phyloP scores from a whole-genome alignment of 805 yeast genomes.

The Metschnikowia lunata region DNA sequence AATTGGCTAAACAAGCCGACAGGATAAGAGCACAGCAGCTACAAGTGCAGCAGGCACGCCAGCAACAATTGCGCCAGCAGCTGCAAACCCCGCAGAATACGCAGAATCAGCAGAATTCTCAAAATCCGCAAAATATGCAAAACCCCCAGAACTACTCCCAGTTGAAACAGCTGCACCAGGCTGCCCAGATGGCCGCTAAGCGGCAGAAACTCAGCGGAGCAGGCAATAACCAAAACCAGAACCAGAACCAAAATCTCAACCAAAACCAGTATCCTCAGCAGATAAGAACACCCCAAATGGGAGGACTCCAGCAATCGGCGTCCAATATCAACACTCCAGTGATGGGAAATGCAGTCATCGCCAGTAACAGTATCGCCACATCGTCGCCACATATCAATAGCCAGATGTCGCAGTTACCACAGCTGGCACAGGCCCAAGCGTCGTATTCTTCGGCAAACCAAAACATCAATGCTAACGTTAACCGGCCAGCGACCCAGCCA shows the following conservation, averaged over 20 bases:
- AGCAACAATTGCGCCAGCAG: slow-evolving; percentile 13
- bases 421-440: slow-evolving; percentile 9
- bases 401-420: slow-evolving; percentile 9
- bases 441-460: slow-evolving; percentile 4
- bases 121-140: slow-evolving; percentile 1
- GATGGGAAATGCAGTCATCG: slow-evolving; percentile 12
- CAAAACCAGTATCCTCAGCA: slow-evolving; percentile 10
- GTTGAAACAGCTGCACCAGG: slow-evolving; percentile 13
- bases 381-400: slow-evolving; percentile 9
- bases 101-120: not conserved
- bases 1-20: slow-evolving; percentile 13
- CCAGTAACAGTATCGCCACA: slow-evolving; percentile 4
- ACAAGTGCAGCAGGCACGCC: slow-evolving; percentile 16
- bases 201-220: slow-evolving; percentile 12
- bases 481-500: slow-evolving; percentile 14
- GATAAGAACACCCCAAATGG: slow-evolving; percentile 14
- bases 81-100: slow-evolving; percentile 7
- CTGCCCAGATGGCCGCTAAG: slow-evolving; percentile 12
- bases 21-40: slow-evolving; percentile 15
- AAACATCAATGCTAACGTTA: slow-evolving; percentile 3
- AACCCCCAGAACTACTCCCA: slow-evolving; percentile 4
- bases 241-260: slow-evolving; percentile 2
- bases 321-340: slow-evolving; percentile 15
- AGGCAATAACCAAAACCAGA: slow-evolving; percentile 7
- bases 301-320: slow-evolving; percentile 3